A percentile compares a stretch with the other conserved stretches of the same genome.
Conservation (phyloP, 2,329 filamentous ascomycete genomes). For the Podosphaera aphanis region DNA sequence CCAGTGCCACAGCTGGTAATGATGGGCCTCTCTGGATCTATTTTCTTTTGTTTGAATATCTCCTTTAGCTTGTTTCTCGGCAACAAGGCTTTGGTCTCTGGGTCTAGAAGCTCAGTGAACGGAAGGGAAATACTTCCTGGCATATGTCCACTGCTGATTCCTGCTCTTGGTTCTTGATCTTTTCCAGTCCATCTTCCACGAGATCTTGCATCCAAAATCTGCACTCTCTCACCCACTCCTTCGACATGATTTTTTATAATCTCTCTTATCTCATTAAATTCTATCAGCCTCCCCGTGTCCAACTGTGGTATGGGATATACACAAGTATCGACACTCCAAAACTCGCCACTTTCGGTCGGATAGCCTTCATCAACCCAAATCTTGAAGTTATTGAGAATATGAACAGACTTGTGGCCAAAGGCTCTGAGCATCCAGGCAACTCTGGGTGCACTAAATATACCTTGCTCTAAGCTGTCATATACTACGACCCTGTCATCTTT, state of each 20-base stretch:
- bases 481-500: conserved; percentile 79
- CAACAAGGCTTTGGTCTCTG: conserved; percentile 58
- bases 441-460: conserved; percentile 81
- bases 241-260: conserved; percentile 56
- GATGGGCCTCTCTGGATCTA: conserved; percentile 60
- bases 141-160: conserved; percentile 75
- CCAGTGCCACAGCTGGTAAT: conserved; percentile 82
- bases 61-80: conserved; percentile 46
- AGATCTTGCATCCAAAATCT: conserved; percentile 73
- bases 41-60: conserved; percentile 55
- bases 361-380: conserved; percentile 72
- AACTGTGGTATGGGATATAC: conserved; percentile 38
- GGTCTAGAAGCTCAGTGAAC: conserved; percentile 57
- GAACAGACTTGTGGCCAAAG: conserved; percentile 74
- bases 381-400: conserved; percentile 87
- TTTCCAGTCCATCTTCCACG: conserved; percentile 58
- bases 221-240: conserved; percentile 57
- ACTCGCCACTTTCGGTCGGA: conserved; percentile 58
- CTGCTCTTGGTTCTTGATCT: conserved; percentile 67
- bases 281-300: conserved; percentile 40
- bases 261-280: conserved; percentile 63
- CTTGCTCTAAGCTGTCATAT: conserved; percentile 76
- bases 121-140: conserved; percentile 70
- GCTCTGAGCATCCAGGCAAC: conserved; percentile 82
- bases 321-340: conserved; percentile 42